Percentiles rank a stretch among this genome's conserved stretches.
These are phyloP conservation scores for Tagetes erecta DNA, from an alignment of 129 eudicot species.

Conservation along the genomic window DNA sequence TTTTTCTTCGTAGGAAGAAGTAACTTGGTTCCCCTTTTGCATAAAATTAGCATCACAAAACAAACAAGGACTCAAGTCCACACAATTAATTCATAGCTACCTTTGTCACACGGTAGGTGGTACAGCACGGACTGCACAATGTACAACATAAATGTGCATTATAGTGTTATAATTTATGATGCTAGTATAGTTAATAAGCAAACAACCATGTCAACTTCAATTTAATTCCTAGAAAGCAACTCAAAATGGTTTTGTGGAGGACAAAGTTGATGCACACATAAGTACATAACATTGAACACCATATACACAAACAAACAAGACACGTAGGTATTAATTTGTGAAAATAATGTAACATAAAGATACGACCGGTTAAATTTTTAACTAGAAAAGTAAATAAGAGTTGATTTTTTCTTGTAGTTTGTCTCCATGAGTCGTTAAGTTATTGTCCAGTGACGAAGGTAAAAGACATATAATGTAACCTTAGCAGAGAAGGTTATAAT, in stretches of 20 bases:
- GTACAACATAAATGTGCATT: slow-evolving; percentile 14
- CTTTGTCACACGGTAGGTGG: slow-evolving; percentile 1
- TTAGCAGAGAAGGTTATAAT: no score
- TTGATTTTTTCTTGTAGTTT: no score
- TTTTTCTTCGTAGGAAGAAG: no score
- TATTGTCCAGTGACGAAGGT: no score
- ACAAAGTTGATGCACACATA: neutral
- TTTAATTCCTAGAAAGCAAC: slow-evolving; percentile 17
- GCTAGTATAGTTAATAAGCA: slow-evolving; percentile 5
- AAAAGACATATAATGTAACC: no score
- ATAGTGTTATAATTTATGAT: slow-evolving; percentile 14
- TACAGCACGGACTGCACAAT: slow-evolving; percentile 18
- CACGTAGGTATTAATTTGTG: no score
- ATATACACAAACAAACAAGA: neutral
- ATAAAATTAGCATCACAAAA: neutral
- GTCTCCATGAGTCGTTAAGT: no score
- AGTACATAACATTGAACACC: neutral
- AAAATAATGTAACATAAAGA: no score
- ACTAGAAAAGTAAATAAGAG: no score
- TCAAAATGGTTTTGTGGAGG: neutral
- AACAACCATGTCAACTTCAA: slow-evolving; percentile 25
- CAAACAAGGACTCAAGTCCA: slow-evolving; percentile 19
- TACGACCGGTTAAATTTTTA: no score
- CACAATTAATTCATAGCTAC: neutral
- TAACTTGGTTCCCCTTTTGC: neutral